These are phyloP conservation scores for Bipolaris sorokiniana DNA, from an alignment of 2,329 filamentous ascomycete genomes.

Conservation along the genomic window DNA sequence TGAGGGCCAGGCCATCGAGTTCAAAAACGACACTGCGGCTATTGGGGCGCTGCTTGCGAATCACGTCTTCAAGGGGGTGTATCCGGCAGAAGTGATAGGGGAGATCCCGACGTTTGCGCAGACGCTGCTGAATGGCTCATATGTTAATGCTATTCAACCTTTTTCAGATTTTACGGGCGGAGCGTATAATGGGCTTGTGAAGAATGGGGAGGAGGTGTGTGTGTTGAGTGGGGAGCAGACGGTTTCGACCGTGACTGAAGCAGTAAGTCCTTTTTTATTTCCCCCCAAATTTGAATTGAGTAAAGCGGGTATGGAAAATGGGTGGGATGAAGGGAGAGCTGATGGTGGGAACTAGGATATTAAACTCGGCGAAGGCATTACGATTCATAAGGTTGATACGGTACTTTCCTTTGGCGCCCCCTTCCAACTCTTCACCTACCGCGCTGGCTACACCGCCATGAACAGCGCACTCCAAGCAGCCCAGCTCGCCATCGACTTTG, in stretches of 20 bases:
- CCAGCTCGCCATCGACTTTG: conserved; percentile 30
- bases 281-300: too few relatives aligned
- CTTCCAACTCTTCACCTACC: conserved; percentile 36
- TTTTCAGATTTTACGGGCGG: conserved; percentile 65
- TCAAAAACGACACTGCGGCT: conserved; percentile 42
- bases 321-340: background rate
- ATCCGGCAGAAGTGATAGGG: conserved; percentile 47
- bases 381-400: conserved; percentile 36
- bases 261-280: conserved; percentile 48
- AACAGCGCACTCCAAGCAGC: conserved; percentile 24
- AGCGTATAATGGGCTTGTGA: conserved; percentile 59
- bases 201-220: conserved; percentile 51
- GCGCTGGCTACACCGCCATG: conserved; percentile 33
- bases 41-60: conserved; percentile 60
- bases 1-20: conserved; percentile 37
- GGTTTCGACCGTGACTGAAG: conserved; percentile 55
- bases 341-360: conserved; percentile 23
- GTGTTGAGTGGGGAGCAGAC: conserved; percentile 60
- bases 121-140: conserved; percentile 57
- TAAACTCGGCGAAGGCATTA: conserved; percentile 34
- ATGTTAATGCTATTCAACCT: conserved; percentile 41
- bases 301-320: too few relatives aligned
- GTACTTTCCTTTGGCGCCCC: conserved; percentile 36
- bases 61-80: conserved; percentile 62
- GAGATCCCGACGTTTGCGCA: conserved; percentile 52